Conservation (phyloP, 2,329 filamentous ascomycete species). For the Hypoxylon sp. region DNA sequence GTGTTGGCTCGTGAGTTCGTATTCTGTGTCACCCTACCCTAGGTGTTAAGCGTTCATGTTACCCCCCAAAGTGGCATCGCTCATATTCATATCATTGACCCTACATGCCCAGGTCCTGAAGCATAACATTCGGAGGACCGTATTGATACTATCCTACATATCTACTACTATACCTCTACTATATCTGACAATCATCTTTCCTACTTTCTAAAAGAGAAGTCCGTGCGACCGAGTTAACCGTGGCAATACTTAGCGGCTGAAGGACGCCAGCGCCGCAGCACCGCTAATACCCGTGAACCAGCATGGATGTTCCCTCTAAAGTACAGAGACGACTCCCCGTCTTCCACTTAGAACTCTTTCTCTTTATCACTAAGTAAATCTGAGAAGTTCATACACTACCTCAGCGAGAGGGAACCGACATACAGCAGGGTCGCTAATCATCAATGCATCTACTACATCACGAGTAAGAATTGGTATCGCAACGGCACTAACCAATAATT, state of each 20-base stretch:
- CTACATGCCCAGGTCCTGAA: no score
- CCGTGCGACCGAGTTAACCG: background rate
- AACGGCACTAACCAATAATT: background rate
- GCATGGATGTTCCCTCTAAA: no score
- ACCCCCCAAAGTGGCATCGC: background rate
- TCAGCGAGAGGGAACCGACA: background rate
- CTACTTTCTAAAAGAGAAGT: background rate
- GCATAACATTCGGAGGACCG: background rate
- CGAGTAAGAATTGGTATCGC: background rate
- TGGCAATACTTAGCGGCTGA: background rate
- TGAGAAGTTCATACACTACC: background rate
- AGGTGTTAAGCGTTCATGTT: background rate
- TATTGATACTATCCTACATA: background rate
- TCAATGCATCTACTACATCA: background rate
- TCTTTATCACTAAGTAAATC: background rate
- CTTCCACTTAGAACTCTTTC: background rate
- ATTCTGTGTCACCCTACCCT: background rate
- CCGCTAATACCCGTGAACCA: no score
- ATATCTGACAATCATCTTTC: background rate
- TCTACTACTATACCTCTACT: no score
- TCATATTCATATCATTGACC: no score
- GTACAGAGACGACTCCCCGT: background rate
- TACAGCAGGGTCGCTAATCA: background rate
- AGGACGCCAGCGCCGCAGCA: background rate
- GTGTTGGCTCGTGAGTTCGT: background rate